Evolutionary conservation across 768 basidiomycete species (phyloP), one percentile per base, ranked within the genome.

Genomic region (Psilocybe cyanescens): DNA sequence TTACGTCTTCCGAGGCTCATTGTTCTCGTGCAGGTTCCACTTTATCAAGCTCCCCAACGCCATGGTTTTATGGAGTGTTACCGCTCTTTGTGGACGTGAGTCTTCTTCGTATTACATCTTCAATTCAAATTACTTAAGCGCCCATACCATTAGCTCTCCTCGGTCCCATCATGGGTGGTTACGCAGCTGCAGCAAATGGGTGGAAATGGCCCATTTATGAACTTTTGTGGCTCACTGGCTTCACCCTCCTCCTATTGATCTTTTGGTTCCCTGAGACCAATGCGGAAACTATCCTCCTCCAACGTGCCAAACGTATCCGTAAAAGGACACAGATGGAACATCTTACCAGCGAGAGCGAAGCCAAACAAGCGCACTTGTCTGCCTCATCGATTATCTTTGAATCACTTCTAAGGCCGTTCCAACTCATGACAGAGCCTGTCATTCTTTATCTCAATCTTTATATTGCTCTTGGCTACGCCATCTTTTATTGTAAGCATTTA

Each of bases 121-220:
- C 5, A 16, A 33, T n/a, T n/a, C 24, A 24, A 4, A 14, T 39
- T 12, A 16, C 35, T 55, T 28, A 44, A 8, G 24, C n/a, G 12
- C 37, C 17, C n/a, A 44, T 44, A 16, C 14, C 41, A 14, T 44
- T 44, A 55, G 54, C 54, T 6, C 17, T 55, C 7, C 37, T 55
- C 31, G 55, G 55, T 17, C 55, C 55, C 1, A 48, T 41, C 6
- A 46, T 57, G 30, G 55, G 55, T 45, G 55, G 55, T 1, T 57
- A 41, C 28, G 55, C 55, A 29, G 55, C 44, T n/a, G 24, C 28
- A 19, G 46, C 30, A 35, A 57, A 57, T 14, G 41, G 46, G 3
- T 57, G 55, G 55, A n/a, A 41, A 35, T 57, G 55, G 55, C 55
- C 55, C 41, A 37, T 57, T 16, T 57, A 30, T 31, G 55, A 57